Conservation (phyloP, 2,329 filamentous ascomycete genomes). For the Stenocarpella maydis region DNA sequence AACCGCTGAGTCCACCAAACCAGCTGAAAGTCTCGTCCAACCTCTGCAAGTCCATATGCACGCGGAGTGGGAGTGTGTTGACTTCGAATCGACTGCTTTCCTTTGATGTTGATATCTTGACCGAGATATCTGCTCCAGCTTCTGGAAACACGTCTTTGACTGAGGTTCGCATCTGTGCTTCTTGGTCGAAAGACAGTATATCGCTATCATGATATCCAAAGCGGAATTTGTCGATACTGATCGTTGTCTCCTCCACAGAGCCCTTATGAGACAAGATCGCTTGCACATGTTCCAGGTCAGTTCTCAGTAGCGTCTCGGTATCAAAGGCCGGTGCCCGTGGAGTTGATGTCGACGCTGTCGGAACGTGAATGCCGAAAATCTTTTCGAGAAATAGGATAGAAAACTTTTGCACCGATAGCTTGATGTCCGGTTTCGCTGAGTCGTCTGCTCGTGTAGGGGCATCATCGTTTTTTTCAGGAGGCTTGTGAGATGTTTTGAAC, state of each 20-base stretch:
- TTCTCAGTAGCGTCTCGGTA: constrained; percentile 61
- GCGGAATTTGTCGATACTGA: constrained; percentile 64
- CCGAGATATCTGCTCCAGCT: constrained; percentile 64
- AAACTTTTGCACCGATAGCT: constrained; percentile 56
- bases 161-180: constrained; percentile 65
- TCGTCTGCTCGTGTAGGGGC: constrained; percentile 31
- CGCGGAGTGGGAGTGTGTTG: constrained; percentile 77
- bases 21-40: constrained; percentile 88
- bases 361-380: constrained; percentile 61
- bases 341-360: constrained; percentile 44
- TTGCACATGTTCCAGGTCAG: constrained; percentile 55
- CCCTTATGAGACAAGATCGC: constrained; percentile 43
- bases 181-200: constrained; percentile 69
- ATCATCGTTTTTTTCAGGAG: constrained; percentile 31
- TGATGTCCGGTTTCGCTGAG: constrained; percentile 49
- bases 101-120: constrained; percentile 58
- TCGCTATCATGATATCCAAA: constrained; percentile 70
- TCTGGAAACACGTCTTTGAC: constrained; percentile 66
- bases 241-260: constrained; percentile 45
- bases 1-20: constrained; percentile 91
- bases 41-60: constrained; percentile 79
- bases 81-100: constrained; percentile 66
- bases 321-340: constrained; percentile 52
- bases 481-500: constrained; percentile 42
- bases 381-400: constrained; percentile 65